Conservation (phyloP, 805 yeast genomes). For the Lipomyces sp. region DNA sequence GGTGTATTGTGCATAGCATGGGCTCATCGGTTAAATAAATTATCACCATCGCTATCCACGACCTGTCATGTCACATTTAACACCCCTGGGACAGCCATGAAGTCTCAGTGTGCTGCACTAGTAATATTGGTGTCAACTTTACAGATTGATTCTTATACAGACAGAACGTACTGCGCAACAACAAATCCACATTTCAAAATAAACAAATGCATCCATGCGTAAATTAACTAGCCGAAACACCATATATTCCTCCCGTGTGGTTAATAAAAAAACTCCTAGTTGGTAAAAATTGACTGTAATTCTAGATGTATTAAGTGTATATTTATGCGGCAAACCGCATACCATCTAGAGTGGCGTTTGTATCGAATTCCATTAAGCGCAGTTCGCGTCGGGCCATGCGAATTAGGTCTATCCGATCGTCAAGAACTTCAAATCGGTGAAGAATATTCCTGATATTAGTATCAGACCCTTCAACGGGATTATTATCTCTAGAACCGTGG, state of each 20-base stretch:
- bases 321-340: constrained; percentile 12
- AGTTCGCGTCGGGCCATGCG: constrained; percentile 26
- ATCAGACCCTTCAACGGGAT: constrained; percentile 5
- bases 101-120: no score
- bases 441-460: constrained; percentile 17
- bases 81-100: no score
- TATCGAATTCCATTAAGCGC: constrained; percentile 23
- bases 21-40: neutral
- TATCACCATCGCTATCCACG: neutral
- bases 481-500: neutral
- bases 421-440: constrained; percentile 23
- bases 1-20: neutral
- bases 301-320: neutral
- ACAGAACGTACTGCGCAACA: no score
- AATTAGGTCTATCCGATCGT: constrained; percentile 28
- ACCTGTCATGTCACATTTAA: no score
- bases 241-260: neutral
- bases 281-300: neutral
- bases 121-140: no score
- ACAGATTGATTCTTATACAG: no score
- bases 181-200: neutral
- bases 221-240: constrained; percentile 1
- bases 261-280: neutral
- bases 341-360: constrained; percentile 15
- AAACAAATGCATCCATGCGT: neutral